These are phyloP conservation scores for Silene uniflora DNA, from an alignment of 148 eudicot genomes.

Conservation along the genomic window DNA sequence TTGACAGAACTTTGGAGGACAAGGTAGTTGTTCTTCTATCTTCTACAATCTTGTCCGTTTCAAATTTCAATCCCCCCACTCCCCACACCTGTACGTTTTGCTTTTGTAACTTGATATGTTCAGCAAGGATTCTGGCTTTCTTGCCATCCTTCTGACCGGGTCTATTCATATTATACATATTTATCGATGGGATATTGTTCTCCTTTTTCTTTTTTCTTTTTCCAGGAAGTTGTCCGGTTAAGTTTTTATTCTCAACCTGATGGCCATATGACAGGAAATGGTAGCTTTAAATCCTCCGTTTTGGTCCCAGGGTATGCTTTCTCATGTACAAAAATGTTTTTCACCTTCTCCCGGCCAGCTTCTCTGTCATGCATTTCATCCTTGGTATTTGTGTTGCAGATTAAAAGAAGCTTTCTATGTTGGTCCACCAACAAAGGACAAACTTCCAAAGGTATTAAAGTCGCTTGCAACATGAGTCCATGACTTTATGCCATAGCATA, in stretches of 20 bases:
- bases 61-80: neutral
- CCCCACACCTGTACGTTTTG: neutral
- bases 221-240: conserved; percentile 69
- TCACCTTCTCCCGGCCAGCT: neutral
- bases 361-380: neutral
- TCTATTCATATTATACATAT: neutral
- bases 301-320: conserved; percentile 78
- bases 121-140: neutral
- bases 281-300: conserved; percentile 66
- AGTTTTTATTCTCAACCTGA: conserved; percentile 91
- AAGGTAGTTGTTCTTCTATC: conserved; percentile 40
- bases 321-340: neutral
- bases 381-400: conserved; percentile 37
- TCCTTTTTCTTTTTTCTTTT: neutral
- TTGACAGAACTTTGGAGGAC: conserved; percentile 84
- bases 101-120: neutral
- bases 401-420: conserved; percentile 88
- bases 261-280: conserved; percentile 76
- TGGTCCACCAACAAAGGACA: conserved; percentile 75
- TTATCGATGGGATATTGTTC: neutral
- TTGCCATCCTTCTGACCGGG: neutral
- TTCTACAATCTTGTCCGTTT: neutral
- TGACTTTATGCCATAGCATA: conserved; percentile 4
- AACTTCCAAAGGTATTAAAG: conserved; percentile 75
- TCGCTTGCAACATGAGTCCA: neutral